A percentile compares a stretch with the other conserved stretches of the same genome.
phyloP scores from a whole-genome alignment of 805 yeast genomes.

The Candida michaelii region DNA sequence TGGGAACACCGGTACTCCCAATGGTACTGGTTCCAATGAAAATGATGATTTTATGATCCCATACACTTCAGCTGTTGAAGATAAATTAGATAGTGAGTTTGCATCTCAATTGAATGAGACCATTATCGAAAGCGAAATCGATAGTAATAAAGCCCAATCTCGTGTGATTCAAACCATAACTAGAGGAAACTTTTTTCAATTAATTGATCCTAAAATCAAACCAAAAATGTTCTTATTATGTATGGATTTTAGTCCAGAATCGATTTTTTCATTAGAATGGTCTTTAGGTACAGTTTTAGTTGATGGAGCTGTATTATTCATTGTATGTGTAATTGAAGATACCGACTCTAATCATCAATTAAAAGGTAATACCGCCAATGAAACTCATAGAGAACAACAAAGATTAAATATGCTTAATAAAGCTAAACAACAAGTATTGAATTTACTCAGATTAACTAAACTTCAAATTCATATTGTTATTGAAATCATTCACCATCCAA shows the following conservation, averaged over 20 bases:
- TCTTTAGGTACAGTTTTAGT: slow-evolving; percentile 80
- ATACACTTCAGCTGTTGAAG: slow-evolving; percentile 67
- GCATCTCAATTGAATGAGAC: slow-evolving; percentile 56
- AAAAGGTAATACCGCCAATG: slow-evolving; percentile 38
- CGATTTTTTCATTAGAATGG: slow-evolving; percentile 83
- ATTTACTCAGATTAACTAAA: slow-evolving; percentile 60
- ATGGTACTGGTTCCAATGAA: background rate
- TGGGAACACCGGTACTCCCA: background rate
- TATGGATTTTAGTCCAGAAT: slow-evolving; percentile 80
- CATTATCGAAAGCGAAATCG: slow-evolving; percentile 55
- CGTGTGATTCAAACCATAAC: slow-evolving; percentile 70
- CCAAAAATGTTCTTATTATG: slow-evolving; percentile 71
- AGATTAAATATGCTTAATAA: slow-evolving; percentile 40
- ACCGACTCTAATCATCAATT: slow-evolving; percentile 42
- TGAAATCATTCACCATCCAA: slow-evolving; percentile 74
- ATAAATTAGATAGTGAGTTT: slow-evolving; percentile 58
- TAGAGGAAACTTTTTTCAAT: slow-evolving; percentile 62
- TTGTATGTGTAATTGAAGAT: slow-evolving; percentile 60
- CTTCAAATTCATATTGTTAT: slow-evolving; percentile 71
- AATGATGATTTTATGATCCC: slow-evolving; percentile 49
- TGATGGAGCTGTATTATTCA: slow-evolving; percentile 78
- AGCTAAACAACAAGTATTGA: slow-evolving; percentile 46
- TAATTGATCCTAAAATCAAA: slow-evolving; percentile 42
- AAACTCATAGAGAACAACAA: slow-evolving; percentile 34
- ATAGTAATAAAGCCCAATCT: slow-evolving; percentile 50